phyloP scores from a whole-genome alignment of 768 basidiomycete species.

The Mycena kentingensis region DNA sequence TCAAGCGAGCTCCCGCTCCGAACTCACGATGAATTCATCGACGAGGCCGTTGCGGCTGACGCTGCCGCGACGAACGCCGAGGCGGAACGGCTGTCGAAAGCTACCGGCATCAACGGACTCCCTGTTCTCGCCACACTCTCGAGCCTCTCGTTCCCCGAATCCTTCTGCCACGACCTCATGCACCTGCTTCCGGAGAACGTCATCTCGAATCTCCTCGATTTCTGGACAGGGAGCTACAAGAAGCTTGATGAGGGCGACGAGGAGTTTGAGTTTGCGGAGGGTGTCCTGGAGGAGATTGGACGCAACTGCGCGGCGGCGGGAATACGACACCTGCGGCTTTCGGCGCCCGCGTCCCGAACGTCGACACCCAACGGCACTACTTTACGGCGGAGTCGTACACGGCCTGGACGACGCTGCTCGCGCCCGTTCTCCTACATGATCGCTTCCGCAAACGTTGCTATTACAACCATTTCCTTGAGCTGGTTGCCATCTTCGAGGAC shows the following conservation, averaged over 20 bases:
- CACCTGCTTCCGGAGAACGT: constrained; percentile 51
- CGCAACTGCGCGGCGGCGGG: too few relatives aligned
- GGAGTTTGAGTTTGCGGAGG: constrained; percentile 25
- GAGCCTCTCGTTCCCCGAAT: constrained; percentile 39
- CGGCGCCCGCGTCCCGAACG: background rate
- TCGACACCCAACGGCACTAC: background rate
- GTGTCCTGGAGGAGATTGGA: background rate
- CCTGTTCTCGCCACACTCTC: constrained; percentile 34
- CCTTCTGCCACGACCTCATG: constrained; percentile 53
- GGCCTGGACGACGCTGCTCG: too few relatives aligned
- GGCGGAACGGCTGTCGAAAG: constrained; percentile 27
- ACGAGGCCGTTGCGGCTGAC: constrained; percentile 26
- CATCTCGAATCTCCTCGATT: constrained; percentile 38
- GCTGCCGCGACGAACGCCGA: constrained; percentile 22
- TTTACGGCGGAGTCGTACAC: too few relatives aligned
- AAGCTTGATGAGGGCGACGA: constrained; percentile 34
- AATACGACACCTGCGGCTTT: background rate
- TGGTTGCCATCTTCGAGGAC: background rate
- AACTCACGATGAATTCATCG: constrained; percentile 32
- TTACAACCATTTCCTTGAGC: background rate
- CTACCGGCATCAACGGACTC: constrained; percentile 36
- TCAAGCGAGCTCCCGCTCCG: constrained; percentile 36
- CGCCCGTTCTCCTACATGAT: background rate
- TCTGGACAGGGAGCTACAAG: constrained; percentile 48
- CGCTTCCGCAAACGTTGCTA: background rate